Percentiles rank a stretch among this genome's conserved stretches.
Evolutionary conservation across 108 stramenopile species (phyloP).

Genomic region (Stephanodiscus minutulus): DNA sequence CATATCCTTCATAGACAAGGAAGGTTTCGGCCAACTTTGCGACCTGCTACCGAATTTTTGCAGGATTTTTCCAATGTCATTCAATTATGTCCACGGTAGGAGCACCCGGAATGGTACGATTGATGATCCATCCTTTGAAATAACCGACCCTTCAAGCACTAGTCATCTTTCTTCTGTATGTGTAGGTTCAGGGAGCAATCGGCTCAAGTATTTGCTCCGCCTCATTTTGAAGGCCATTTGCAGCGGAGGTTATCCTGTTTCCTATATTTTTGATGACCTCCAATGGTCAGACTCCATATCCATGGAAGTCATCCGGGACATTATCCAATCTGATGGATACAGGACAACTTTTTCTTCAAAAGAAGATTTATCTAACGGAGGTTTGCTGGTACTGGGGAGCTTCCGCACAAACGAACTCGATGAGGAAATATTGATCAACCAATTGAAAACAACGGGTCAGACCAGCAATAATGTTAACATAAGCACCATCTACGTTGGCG

Average conservation of each 20-base stretch:
- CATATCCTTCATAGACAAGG: slow-evolving; percentile 1
- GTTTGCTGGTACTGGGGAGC: not conserved
- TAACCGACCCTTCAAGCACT: not conserved
- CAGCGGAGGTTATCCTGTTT: not conserved
- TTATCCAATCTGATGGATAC: not conserved
- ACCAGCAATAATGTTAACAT: not conserved
- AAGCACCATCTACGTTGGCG: not conserved
- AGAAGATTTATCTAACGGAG: not conserved
- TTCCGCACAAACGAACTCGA: not conserved
- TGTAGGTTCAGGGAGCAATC: slow-evolving; percentile 14
- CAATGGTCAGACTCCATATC: slow-evolving; percentile 7
- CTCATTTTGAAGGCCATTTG: slow-evolving; percentile 9
- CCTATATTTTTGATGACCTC: not conserved
- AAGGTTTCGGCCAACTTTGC: not conserved
- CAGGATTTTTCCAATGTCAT: not conserved
- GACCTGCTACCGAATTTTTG: slow-evolving; percentile 6
- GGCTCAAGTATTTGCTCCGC: not conserved
- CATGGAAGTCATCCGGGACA: not conserved
- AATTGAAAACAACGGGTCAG: not conserved
- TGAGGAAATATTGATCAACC: not conserved
- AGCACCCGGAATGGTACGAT: not conserved
- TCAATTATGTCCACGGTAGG: not conserved
- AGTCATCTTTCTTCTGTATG: not conserved
- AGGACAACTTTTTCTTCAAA: not conserved
- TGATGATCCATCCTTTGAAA: not conserved